A percentile compares a stretch with the other conserved stretches of the same genome.
phyloP scores from a whole-genome alignment of 192 early-diverging fungal species.

The Thamnidium elegans region DNA sequence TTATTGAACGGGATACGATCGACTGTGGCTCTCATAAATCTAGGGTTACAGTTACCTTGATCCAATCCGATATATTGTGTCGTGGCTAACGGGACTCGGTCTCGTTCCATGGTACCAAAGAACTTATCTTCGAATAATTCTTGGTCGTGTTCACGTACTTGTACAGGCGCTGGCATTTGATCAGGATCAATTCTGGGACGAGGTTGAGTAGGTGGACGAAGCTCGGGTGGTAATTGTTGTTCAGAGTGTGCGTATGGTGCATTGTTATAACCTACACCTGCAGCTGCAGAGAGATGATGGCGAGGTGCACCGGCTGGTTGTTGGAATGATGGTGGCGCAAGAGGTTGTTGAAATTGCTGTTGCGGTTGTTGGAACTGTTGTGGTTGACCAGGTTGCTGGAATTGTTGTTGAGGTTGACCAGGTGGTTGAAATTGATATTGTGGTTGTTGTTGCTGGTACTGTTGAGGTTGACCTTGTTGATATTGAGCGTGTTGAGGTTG shows the following conservation, averaged over 20 bases:
- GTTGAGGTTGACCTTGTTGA: background rate
- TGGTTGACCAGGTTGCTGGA: background rate
- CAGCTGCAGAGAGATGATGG: slow-evolving; percentile 12
- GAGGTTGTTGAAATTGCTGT: slow-evolving; percentile 12
- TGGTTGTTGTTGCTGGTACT: background rate
- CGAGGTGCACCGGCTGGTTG: slow-evolving; percentile 30
- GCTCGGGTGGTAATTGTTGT: slow-evolving; percentile 34
- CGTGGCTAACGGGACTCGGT: slow-evolving; percentile 74
- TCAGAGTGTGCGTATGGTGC: slow-evolving; percentile 9
- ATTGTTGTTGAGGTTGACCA: background rate
- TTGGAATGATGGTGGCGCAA: slow-evolving; percentile 19
- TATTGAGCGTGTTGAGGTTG: background rate
- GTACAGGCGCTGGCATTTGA: slow-evolving; percentile 89
- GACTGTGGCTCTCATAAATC: slow-evolving; percentile 87
- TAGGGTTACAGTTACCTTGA: slow-evolving; percentile 89
- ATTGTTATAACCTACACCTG: slow-evolving; percentile 16
- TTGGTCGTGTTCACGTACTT: slow-evolving; percentile 85
- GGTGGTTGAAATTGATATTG: slow-evolving; percentile 1
- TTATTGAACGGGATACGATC: slow-evolving; percentile 86
- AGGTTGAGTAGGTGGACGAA: slow-evolving; percentile 33
- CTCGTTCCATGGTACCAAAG: slow-evolving; percentile 71
- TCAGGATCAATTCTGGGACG: slow-evolving; percentile 87
- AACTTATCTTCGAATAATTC: slow-evolving; percentile 59
- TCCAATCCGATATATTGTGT: slow-evolving; percentile 85
- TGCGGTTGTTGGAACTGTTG: background rate